Evolutionary conservation across 1,139 yeast genomes (phyloP), one percentile per base, ranked within the genome.

Genomic region (Nadsonia starkeyi-henricii): DNA sequence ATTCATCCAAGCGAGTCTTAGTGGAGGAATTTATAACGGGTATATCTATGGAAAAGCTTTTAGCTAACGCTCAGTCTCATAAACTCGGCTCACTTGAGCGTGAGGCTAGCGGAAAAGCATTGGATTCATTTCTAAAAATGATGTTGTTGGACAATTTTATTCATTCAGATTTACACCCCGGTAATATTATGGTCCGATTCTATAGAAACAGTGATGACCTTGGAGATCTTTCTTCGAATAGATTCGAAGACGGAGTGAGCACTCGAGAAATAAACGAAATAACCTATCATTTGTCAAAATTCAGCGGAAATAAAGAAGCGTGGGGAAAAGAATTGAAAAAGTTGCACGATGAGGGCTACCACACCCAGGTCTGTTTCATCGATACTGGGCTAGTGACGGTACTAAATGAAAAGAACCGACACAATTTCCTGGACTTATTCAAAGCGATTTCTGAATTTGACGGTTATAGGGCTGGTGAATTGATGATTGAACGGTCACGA

Each of bases 101-200:
- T 57, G 84, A 79, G 57, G 75, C 89, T 19, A 86, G 96, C 60
- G 89, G 85, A 59, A 83, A 84, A 55, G 86, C 95, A 2, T 76
- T 91, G 36, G 95, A 91, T 62, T 84, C 96, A 5, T 91, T 91
- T 58, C 69, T 91, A 56, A 84, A 88, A 59, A 91, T 93, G 99
- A 72, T 91, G 53, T 80, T 91, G 52, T 68, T 89, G 50, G 95
- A 91, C 65, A 88, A 91, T 62, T 91, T 91, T 62, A 86, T 89
- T 44, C 98, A 91, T 63, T 93, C 97, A 0, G 98, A 91, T 65
- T 71, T 91, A 52, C 98, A 91, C 58, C 96, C 98, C 0, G 99
- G 99, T 1, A 91, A 91, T 63, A 85, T 91, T 62, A 78, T 89
- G 72, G 77, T 91, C 3, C 69, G 91, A 48, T 81, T 89, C 57